Conservation (phyloP, 2,329 filamentous ascomycete species). For the Talaromyces pinophilus region DNA sequence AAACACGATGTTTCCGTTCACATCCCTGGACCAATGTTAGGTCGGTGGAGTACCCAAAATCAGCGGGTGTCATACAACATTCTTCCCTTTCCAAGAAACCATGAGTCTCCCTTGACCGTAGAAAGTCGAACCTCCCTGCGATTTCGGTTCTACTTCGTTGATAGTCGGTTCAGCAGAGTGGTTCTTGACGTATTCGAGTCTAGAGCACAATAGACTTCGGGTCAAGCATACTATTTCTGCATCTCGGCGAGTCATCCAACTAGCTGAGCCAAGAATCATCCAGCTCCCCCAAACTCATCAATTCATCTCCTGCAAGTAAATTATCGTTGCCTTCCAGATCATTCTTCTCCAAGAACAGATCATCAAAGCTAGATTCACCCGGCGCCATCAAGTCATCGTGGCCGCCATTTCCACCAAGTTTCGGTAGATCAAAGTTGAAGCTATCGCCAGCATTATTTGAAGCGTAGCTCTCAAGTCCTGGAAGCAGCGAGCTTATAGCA, state of each 20-base stretch:
- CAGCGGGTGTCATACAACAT: background rate
- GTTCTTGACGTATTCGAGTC: background rate
- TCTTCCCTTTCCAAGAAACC: too few relatives aligned
- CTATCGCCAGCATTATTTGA: slow-evolving; percentile 38
- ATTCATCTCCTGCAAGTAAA: slow-evolving; percentile 39
- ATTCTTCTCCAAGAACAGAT: slow-evolving; percentile 46
- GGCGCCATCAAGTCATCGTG: slow-evolving; percentile 41
- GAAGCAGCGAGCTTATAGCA: slow-evolving; percentile 33
- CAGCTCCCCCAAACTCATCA: slow-evolving; percentile 44
- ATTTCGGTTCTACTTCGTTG: background rate
- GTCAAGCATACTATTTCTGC: background rate
- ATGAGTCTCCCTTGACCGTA: too few relatives aligned
- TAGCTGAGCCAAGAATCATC: slow-evolving; percentile 29
- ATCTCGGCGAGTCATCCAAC: background rate
- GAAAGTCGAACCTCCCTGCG: too few relatives aligned
- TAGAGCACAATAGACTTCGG: background rate
- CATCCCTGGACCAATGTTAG: background rate
- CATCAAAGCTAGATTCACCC: slow-evolving; percentile 49
- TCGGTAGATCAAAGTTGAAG: slow-evolving; percentile 42
- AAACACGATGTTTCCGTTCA: too few relatives aligned
- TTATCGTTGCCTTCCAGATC: slow-evolving; percentile 39
- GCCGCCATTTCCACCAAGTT: slow-evolving; percentile 27
- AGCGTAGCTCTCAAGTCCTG: slow-evolving; percentile 36
- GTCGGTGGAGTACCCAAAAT: background rate
- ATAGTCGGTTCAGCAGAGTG: background rate